Conservation (phyloP, 108 stramenopile genomes). For the Aureococcus anophagefferens region DNA sequence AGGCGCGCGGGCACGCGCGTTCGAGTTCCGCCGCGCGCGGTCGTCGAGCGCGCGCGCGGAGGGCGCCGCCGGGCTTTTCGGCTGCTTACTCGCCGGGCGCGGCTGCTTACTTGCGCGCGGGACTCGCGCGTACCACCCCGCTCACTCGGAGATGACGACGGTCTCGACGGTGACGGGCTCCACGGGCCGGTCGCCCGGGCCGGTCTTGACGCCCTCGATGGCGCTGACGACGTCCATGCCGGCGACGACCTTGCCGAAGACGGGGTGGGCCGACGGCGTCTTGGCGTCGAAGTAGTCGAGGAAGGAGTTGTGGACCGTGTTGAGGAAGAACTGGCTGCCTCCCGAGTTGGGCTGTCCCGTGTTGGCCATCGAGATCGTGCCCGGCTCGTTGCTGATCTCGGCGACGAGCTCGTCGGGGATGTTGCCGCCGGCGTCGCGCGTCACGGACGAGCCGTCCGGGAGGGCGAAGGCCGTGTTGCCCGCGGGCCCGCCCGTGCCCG, state of each 20-base stretch:
- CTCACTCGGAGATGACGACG: not conserved
- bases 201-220: conserved; percentile 12
- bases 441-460: conserved; percentile 34
- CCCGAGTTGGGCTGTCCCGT: conserved; percentile 39
- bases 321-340: conserved; percentile 62
- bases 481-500: conserved; percentile 54
- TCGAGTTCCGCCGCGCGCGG: too few relatives aligned
- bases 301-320: conserved; percentile 55
- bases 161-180: not conserved
- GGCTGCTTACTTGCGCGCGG: too few relatives aligned
- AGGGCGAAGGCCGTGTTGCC: conserved; percentile 27
- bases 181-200: not conserved
- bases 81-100: too few relatives aligned
- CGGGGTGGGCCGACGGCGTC: conserved; percentile 51
- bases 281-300: conserved; percentile 56
- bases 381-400: conserved; percentile 43
- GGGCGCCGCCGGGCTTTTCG: too few relatives aligned
- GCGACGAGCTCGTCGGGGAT: conserved; percentile 54
- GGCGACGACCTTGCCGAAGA: conserved; percentile 59
- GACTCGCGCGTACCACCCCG: too few relatives aligned
- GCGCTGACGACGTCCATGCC: conserved; percentile 51
- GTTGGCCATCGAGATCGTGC: conserved; percentile 44
- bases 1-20: too few relatives aligned
- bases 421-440: conserved; percentile 36
- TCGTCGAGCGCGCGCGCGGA: too few relatives aligned